Conservation (phyloP, 2,329 filamentous ascomycete species). For the Ramularia endophylla region DNA sequence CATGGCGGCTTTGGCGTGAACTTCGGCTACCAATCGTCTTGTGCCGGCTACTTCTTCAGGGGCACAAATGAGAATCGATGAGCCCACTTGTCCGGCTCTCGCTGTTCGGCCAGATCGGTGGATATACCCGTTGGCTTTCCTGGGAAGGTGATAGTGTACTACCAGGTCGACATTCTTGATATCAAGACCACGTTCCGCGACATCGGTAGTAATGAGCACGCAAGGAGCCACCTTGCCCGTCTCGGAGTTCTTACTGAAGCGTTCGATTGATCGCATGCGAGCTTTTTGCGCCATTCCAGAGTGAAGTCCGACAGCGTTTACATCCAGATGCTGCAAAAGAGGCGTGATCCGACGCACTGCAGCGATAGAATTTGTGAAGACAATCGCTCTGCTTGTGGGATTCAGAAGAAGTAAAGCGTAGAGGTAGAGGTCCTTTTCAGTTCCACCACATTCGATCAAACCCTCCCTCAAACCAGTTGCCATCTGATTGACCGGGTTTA, state of each 20-base stretch:
- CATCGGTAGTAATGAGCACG: conserved; percentile 86
- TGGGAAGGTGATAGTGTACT: conserved; percentile 91
- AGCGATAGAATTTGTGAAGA: conserved; percentile 95
- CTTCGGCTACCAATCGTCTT: conserved; percentile 75
- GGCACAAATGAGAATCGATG: conserved; percentile 81
- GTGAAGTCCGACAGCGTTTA: conserved; percentile 73
- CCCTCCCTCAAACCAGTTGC: conserved; percentile 80
- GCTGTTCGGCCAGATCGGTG: conserved; percentile 93
- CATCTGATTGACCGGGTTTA: conserved; percentile 86
- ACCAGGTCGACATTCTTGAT: conserved; percentile 86
- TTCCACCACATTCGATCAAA: conserved; percentile 82
- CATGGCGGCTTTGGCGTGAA: conserved; percentile 58
- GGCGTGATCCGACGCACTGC: conserved; percentile 81
- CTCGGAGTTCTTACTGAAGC: conserved; percentile 57
- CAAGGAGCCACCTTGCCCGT: conserved; percentile 41
- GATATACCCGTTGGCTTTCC: conserved; percentile 87
- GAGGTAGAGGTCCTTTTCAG: conserved; percentile 95
- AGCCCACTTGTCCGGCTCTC: conserved; percentile 68
- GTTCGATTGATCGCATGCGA: conserved; percentile 84
- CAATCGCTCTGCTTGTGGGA: conserved; percentile 70
- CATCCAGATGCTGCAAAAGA: conserved; percentile 72
- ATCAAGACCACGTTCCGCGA: conserved; percentile 88
- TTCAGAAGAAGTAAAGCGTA: conserved; percentile 83
- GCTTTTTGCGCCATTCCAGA: conserved; percentile 96
- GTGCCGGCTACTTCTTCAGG: conserved; percentile 88